Conservation (phyloP, 441 rosid genomes). For the Euphorbia celastroides region DNA sequence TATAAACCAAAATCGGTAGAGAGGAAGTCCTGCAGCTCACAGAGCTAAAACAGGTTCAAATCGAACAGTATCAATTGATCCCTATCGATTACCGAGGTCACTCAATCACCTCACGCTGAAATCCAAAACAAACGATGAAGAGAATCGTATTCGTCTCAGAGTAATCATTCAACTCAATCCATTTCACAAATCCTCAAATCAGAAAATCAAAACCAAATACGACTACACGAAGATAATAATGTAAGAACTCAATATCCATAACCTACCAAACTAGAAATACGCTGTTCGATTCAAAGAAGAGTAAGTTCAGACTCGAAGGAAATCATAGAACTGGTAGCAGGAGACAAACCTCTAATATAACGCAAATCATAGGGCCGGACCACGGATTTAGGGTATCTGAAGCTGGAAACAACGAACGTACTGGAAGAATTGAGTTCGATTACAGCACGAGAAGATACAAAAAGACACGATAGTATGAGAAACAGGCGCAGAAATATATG, state of each 20-base stretch:
- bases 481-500: slow-evolving; percentile 20
- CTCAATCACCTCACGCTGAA: neutral
- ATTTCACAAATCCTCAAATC: neutral
- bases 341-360: slow-evolving; percentile 66
- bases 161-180: neutral
- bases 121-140: neutral
- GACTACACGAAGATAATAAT: neutral
- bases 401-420: slow-evolving; percentile 62
- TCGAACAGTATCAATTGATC: slow-evolving; percentile 2
- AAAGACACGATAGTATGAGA: slow-evolving; percentile 29
- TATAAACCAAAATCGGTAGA: neutral
- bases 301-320: slow-evolving; percentile 1
- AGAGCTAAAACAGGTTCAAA: neutral
- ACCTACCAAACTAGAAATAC: neutral
- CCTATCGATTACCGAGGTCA: neutral
- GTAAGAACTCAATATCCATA: neutral
- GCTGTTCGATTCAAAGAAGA: neutral
- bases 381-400: slow-evolving; percentile 65
- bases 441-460: slow-evolving; percentile 25
- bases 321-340: neutral
- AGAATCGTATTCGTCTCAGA: neutral
- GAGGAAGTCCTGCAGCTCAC: neutral
- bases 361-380: slow-evolving; percentile 68
- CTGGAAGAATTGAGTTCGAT: slow-evolving; percentile 28
- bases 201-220: neutral